Evolutionary conservation across 2,329 filamentous ascomycete species (phyloP).

Genomic region (Paecilomyces variotii): DNA sequence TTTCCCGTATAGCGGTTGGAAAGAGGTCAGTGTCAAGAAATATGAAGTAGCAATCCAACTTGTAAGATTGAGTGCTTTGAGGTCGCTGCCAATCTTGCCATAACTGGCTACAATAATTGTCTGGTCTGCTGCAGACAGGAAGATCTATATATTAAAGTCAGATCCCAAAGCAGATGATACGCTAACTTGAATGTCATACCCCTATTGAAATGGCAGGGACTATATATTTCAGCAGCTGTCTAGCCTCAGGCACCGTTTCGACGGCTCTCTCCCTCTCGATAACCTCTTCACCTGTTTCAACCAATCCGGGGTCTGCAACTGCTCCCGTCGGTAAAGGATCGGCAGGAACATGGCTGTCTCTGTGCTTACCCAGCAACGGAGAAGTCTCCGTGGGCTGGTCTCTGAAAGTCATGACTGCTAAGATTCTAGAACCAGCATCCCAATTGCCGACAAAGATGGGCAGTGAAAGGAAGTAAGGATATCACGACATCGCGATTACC

Average conservation of each 20-base stretch:
- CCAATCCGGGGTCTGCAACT: conserved; percentile 18
- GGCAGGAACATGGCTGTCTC: conserved; percentile 11
- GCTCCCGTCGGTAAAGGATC: conserved; percentile 15
- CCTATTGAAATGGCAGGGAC: conserved; percentile 55
- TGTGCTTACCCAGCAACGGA: conserved; percentile 34
- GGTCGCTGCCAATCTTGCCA: conserved; percentile 66
- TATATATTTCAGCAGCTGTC: conserved; percentile 47
- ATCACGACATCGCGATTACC: not conserved
- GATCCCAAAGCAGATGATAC: conserved; percentile 1
- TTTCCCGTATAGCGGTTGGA: conserved; percentile 67
- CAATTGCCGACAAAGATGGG: not conserved
- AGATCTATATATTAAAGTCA: conserved; percentile 45
- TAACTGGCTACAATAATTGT: conserved; percentile 73
- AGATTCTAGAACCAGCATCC: not conserved
- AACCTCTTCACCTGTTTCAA: conserved; percentile 2
- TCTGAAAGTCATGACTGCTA: conserved; percentile 16
- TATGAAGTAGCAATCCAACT: conserved; percentile 67
- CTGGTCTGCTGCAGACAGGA: conserved; percentile 66
- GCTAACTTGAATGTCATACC: conserved; percentile 35
- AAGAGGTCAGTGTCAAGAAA: conserved; percentile 65
- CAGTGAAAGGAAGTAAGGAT: not conserved
- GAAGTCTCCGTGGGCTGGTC: conserved; percentile 33
- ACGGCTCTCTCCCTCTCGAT: conserved; percentile 25
- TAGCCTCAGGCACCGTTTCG: conserved; percentile 42
- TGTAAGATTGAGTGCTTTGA: conserved; percentile 65